Conservation (phyloP, 2,329 filamentous ascomycete species). For the Talaromyces sp. region DNA sequence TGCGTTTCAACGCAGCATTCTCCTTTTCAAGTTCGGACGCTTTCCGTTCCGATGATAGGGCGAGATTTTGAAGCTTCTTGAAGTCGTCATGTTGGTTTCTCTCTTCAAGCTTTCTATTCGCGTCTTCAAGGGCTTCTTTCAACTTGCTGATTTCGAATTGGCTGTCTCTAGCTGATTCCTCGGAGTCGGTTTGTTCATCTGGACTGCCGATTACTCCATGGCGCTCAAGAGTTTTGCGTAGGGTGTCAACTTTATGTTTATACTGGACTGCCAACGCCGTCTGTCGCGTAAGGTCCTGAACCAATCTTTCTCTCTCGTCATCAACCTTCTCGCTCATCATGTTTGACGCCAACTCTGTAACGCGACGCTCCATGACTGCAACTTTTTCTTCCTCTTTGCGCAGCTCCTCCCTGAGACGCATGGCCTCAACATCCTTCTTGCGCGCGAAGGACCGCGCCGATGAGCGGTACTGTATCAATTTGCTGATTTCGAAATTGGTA, state of each 20-base stretch:
- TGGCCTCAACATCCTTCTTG: slow-evolving; percentile 58
- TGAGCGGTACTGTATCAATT: slow-evolving; percentile 60
- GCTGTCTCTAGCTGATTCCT: slow-evolving; percentile 30
- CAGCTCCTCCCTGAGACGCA: slow-evolving; percentile 53
- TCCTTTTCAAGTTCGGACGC: slow-evolving; percentile 43
- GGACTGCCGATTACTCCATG: slow-evolving; percentile 40
- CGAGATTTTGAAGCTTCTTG: slow-evolving; percentile 35
- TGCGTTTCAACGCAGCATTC: slow-evolving; percentile 42
- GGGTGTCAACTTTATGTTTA: slow-evolving; percentile 42
- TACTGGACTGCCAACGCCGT: slow-evolving; percentile 47
- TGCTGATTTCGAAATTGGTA: slow-evolving; percentile 60
- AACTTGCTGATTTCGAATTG: slow-evolving; percentile 31
- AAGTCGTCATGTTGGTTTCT: slow-evolving; percentile 36
- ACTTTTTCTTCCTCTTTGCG: slow-evolving; percentile 51
- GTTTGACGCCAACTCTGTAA: slow-evolving; percentile 43
- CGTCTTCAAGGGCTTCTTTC: slow-evolving; percentile 36
- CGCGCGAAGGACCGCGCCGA: slow-evolving; percentile 59
- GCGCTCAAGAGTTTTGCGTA: slow-evolving; percentile 40
- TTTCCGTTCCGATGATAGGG: slow-evolving; percentile 42
- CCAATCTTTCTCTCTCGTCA: slow-evolving; percentile 41
- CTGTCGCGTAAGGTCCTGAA: slow-evolving; percentile 45
- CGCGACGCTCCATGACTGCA: slow-evolving; percentile 45
- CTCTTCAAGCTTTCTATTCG: slow-evolving; percentile 37
- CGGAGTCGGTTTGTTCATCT: slow-evolving; percentile 27
- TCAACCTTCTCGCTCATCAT: slow-evolving; percentile 35